These are phyloP conservation scores for Trichoderma atrobrunneum DNA, from an alignment of 2,329 filamentous ascomycete genomes.

Conservation along the genomic window DNA sequence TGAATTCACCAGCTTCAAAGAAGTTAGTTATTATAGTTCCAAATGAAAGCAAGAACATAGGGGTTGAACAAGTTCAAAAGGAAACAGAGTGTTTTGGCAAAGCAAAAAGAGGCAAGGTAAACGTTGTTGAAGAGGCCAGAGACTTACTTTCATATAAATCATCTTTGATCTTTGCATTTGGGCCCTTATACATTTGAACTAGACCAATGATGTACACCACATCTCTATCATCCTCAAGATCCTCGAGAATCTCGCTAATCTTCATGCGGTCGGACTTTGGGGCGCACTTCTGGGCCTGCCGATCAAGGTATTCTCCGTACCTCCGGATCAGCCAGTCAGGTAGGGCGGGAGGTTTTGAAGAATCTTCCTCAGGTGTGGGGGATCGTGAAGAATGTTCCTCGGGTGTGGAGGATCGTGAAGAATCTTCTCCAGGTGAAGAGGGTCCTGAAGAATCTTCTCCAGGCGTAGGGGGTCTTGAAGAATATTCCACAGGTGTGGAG, in stretches of 20 bases:
- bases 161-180: neutral
- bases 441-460: too few species aligned
- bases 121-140: neutral
- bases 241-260: neutral
- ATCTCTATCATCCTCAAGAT: neutral
- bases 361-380: neutral
- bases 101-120: neutral
- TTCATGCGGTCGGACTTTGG: neutral
- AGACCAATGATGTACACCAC: neutral
- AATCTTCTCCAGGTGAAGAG: too few species aligned
- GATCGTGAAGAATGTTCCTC: neutral
- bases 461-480: too few species aligned
- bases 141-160: neutral
- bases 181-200: neutral
- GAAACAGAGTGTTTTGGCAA: neutral
- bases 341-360: neutral
- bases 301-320: neutral
- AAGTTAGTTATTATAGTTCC: neutral
- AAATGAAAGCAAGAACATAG: neutral
- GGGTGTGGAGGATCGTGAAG: neutral
- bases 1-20: neutral
- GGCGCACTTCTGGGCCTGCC: neutral
- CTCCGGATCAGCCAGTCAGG: neutral
- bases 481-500: too few species aligned
- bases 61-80: neutral